Percentiles rank a stretch among this genome's conserved stretches.
These are phyloP conservation scores for Ogataea kodamae DNA, from an alignment of 805 yeast genomes.

Conservation along the genomic window DNA sequence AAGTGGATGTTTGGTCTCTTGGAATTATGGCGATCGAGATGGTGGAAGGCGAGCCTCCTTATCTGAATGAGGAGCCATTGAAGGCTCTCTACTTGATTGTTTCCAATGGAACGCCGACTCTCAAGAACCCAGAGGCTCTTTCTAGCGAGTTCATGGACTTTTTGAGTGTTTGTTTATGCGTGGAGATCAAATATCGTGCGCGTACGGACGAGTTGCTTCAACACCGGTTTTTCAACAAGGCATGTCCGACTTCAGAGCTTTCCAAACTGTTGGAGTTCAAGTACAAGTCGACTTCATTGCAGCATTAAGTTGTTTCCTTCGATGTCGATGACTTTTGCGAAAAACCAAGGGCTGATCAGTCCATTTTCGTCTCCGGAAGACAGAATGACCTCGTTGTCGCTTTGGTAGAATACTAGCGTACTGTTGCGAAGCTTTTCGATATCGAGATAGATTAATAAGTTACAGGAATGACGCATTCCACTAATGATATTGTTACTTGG, in stretches of 20 bases:
- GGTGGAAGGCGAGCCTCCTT: slow-evolving; percentile 99
- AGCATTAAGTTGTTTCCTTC: slow-evolving; percentile 15
- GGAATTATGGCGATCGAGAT: slow-evolving; percentile 98
- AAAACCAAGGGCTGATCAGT: slow-evolving; percentile 40
- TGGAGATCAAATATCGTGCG: slow-evolving; percentile 89
- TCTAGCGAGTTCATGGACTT: slow-evolving; percentile 79
- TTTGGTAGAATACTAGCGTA: slow-evolving; percentile 50
- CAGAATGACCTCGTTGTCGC: slow-evolving; percentile 73
- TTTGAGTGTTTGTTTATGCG: slow-evolving; percentile 86
- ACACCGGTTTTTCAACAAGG: slow-evolving; percentile 66
- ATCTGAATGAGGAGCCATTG: slow-evolving; percentile 91
- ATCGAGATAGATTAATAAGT: slow-evolving; percentile 63
- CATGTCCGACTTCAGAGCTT: slow-evolving; percentile 58
- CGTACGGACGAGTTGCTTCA: slow-evolving; percentile 80
- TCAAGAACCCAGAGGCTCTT: slow-evolving; percentile 76
- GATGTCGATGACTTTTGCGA: slow-evolving; percentile 32
- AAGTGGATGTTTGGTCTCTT: slow-evolving; percentile 96
- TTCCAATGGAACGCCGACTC: slow-evolving; percentile 92
- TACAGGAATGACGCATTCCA: slow-evolving; percentile 65
- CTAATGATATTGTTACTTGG: slow-evolving; percentile 49
- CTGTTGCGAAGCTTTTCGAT: slow-evolving; percentile 43
- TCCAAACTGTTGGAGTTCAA: slow-evolving; percentile 48
- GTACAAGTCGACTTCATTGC: slow-evolving; percentile 14
- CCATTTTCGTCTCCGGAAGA: slow-evolving; percentile 61
- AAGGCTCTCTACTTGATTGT: slow-evolving; percentile 92